A percentile compares a stretch with the other conserved stretches of the same genome.
These are phyloP conservation scores for Apium graveolens DNA, from an alignment of 129 eudicot species.

Conservation along the genomic window DNA sequence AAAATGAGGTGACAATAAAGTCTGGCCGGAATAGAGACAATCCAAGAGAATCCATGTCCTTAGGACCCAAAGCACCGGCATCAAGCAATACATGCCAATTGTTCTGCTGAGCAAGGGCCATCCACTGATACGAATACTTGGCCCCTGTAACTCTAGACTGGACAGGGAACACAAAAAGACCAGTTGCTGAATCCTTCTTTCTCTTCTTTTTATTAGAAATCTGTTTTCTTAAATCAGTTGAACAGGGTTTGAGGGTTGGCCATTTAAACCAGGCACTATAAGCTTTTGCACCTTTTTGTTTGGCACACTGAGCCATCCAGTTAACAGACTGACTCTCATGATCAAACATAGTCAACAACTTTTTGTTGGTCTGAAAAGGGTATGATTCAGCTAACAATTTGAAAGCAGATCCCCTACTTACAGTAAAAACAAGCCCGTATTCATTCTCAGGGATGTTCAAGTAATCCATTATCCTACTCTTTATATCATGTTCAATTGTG, in stretches of 20 bases:
- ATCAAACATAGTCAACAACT: conserved; percentile 91
- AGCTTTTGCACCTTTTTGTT: conserved; percentile 88
- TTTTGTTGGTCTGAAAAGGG: conserved; percentile 95
- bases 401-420: conserved; percentile 95
- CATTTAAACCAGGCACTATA: conserved; percentile 96
- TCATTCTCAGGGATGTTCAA: conserved; percentile 94
- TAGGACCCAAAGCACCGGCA: conserved; percentile 98
- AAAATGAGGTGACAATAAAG: conserved; percentile 94
- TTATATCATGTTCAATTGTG: conserved; percentile 84
- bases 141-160: conserved; percentile 97
- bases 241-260: conserved; percentile 96
- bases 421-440: conserved; percentile 89
- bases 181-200: conserved; percentile 75
- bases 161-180: conserved; percentile 93
- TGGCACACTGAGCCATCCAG: conserved; percentile 97
- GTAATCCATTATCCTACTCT: conserved; percentile 85
- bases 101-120: conserved; percentile 98
- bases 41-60: conserved; percentile 99
- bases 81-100: conserved; percentile 99
- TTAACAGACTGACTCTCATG: conserved; percentile 97
- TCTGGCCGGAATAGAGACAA: conserved; percentile 89
- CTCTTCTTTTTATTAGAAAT: conserved; percentile 70
- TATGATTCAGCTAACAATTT: conserved; percentile 88
- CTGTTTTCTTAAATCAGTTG: conserved; percentile 87
- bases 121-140: conserved; percentile 97